Evolutionary conservation across 495 filamentous ascomycete species (phyloP).

Genomic region (Penicillium subrubescens): DNA sequence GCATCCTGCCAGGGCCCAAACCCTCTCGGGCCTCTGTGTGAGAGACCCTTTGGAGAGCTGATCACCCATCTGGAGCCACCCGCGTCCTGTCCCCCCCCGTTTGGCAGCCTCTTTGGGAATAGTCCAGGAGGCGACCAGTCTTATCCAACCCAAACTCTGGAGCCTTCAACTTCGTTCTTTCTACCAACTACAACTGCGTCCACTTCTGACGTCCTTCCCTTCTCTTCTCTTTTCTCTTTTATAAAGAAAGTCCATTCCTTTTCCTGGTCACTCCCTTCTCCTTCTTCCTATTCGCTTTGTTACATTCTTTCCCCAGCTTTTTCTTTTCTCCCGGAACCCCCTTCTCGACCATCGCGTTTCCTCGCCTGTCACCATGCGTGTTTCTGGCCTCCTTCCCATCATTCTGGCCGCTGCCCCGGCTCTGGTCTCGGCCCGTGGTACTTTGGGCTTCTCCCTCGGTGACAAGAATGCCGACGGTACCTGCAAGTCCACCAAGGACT

Average conservation of each 20-base stretch:
- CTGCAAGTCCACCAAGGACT: slow-evolving; percentile 68
- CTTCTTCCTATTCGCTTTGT: not conserved
- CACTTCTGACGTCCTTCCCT: slow-evolving; percentile 15
- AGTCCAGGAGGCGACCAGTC: slow-evolving; percentile 11
- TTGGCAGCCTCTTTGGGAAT: slow-evolving; percentile 11
- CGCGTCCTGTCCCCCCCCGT: not conserved
- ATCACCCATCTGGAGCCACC: slow-evolving; percentile 1
- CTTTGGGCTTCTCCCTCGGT: slow-evolving; percentile 53
- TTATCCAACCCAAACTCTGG: slow-evolving; percentile 6
- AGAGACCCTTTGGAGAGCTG: slow-evolving; percentile 6
- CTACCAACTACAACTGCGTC: slow-evolving; percentile 3
- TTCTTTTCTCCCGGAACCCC: slow-evolving; percentile 4
- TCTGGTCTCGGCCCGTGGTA: slow-evolving; percentile 45
- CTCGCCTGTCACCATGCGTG: slow-evolving; percentile 45
- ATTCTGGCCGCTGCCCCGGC: slow-evolving; percentile 46
- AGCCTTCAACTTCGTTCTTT: slow-evolving; percentile 6
- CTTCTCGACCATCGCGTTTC: slow-evolving; percentile 14
- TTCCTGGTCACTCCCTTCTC: not conserved
- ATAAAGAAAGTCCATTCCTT: slow-evolving; percentile 3
- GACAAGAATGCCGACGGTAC: slow-evolving; percentile 53
- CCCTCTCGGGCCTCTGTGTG: not conserved
- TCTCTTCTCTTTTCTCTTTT: not conserved
- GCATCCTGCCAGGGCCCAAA: slow-evolving; percentile 16
- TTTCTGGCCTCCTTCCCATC: slow-evolving; percentile 39
- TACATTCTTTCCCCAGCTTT: slow-evolving; percentile 6